Evolutionary conservation across 768 basidiomycete species (phyloP).

Genomic region (Russula lepida): DNA sequence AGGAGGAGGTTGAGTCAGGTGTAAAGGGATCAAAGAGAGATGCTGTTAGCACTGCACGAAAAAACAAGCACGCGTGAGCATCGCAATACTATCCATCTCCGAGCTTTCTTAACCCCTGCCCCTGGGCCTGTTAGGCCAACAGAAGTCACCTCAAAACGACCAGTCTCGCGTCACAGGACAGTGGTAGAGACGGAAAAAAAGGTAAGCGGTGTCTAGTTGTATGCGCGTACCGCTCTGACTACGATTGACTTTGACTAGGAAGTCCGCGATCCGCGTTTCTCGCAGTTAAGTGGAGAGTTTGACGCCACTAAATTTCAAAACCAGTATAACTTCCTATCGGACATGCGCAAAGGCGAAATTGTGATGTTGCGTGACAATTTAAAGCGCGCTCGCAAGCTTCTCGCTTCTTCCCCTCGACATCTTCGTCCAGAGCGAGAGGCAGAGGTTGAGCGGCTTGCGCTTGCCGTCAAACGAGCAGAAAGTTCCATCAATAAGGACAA

Average conservation of each 20-base stretch:
- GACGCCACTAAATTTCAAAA: slow-evolving; percentile 54
- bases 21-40: slow-evolving; percentile 30
- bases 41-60: slow-evolving; percentile 41
- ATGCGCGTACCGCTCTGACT: background rate
- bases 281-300: slow-evolving; percentile 61
- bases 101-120: background rate
- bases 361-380: slow-evolving; percentile 53
- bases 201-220: slow-evolving; percentile 34
- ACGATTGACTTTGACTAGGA: slow-evolving; percentile 37
- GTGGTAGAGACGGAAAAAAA: slow-evolving; percentile 60
- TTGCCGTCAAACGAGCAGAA: slow-evolving; percentile 66
- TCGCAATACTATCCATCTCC: background rate
- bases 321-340: slow-evolving; percentile 69
- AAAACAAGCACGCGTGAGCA: slow-evolving; percentile 82
- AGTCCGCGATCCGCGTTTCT: slow-evolving; percentile 81
- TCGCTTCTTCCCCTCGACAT: slow-evolving; percentile 52
- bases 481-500: slow-evolving; percentile 68
- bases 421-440: slow-evolving; percentile 50
- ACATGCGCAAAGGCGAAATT: slow-evolving; percentile 58
- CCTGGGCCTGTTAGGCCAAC: slow-evolving; percentile 45
- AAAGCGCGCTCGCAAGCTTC: slow-evolving; percentile 56
- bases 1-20: background rate
- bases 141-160: slow-evolving; percentile 78
- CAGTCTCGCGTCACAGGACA: slow-evolving; percentile 62
- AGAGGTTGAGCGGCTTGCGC: slow-evolving; percentile 64